These are phyloP conservation scores for Rhododendron ferrugineum DNA, from an alignment of 148 eudicot species.

Conservation along the genomic window DNA sequence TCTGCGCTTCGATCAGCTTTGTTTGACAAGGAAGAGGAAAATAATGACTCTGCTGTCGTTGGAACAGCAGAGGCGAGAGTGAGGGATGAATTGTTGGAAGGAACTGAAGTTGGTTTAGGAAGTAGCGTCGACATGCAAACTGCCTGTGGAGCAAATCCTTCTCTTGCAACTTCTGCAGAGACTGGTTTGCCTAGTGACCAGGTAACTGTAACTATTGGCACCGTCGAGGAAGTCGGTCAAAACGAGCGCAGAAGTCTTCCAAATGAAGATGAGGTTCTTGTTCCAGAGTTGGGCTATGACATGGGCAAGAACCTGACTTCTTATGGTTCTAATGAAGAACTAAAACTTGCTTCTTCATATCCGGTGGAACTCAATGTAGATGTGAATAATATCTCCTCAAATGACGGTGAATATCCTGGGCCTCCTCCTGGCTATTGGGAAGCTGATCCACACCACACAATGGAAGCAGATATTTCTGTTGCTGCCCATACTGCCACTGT, in stretches of 20 bases:
- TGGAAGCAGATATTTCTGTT: constrained; percentile 27
- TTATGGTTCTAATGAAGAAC: constrained; percentile 19
- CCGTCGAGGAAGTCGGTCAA: constrained; percentile 12
- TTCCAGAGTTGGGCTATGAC: constrained; percentile 29
- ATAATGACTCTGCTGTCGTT: constrained; percentile 10
- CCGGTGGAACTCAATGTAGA: constrained; percentile 25
- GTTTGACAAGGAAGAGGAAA: constrained; percentile 15
- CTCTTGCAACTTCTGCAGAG: constrained; percentile 17
- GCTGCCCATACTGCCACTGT: constrained; percentile 18
- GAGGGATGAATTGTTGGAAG: constrained; percentile 17
- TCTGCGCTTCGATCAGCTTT: constrained; percentile 15
- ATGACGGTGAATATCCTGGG: constrained; percentile 28
- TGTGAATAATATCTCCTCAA: constrained; percentile 18
- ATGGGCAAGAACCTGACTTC: constrained; percentile 14
- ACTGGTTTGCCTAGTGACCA: constrained; percentile 8
- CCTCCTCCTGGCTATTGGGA: constrained; percentile 16
- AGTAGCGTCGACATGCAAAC: constrained; percentile 13
- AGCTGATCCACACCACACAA: constrained; percentile 20
- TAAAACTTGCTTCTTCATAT: constrained; percentile 22
- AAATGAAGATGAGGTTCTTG: constrained; percentile 25
- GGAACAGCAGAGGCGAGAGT: constrained; percentile 10
- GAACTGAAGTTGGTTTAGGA: constrained; percentile 27
- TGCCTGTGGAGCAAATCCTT: constrained; percentile 11
- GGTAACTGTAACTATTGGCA: constrained; percentile 15
- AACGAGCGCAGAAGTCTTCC: constrained; percentile 19